Evolutionary conservation across 306 rosid species (phyloP).

Genomic region (Ormosia emarginata): DNA sequence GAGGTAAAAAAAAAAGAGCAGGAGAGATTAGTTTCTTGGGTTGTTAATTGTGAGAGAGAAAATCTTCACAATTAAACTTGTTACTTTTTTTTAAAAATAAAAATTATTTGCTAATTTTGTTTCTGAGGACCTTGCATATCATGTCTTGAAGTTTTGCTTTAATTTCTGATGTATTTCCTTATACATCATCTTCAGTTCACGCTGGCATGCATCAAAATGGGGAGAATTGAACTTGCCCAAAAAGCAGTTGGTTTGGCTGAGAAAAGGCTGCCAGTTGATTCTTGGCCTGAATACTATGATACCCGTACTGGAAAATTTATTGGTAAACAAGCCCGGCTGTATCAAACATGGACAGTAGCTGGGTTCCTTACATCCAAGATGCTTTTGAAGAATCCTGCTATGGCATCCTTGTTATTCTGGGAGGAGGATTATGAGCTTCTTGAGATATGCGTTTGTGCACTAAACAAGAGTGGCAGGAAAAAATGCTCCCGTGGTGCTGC

Average conservation of each 20-base stretch:
- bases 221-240: slow-evolving; percentile 60
- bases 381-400: slow-evolving; percentile 69
- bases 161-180: slow-evolving; percentile 13
- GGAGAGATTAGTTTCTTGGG: neutral
- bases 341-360: slow-evolving; percentile 82
- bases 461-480: slow-evolving; percentile 52
- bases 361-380: slow-evolving; percentile 71
- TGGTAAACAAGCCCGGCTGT: slow-evolving; percentile 71
- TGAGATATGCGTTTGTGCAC: slow-evolving; percentile 71
- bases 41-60: neutral
- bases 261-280: slow-evolving; percentile 56
- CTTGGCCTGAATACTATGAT: slow-evolving; percentile 89
- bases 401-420: slow-evolving; percentile 79
- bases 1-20: neutral
- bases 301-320: slow-evolving; percentile 62
- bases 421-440: slow-evolving; percentile 86
- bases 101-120: neutral
- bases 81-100: neutral
- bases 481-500: slow-evolving; percentile 58
- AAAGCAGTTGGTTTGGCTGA: slow-evolving; percentile 74
- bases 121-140: neutral
- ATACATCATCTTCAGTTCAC: slow-evolving; percentile 50
- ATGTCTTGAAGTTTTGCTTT: neutral
- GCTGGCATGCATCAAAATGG: slow-evolving; percentile 90
- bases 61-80: neutral